Evolutionary conservation across 805 yeast genomes (phyloP).

Genomic region (Sungouiella thailandica): DNA sequence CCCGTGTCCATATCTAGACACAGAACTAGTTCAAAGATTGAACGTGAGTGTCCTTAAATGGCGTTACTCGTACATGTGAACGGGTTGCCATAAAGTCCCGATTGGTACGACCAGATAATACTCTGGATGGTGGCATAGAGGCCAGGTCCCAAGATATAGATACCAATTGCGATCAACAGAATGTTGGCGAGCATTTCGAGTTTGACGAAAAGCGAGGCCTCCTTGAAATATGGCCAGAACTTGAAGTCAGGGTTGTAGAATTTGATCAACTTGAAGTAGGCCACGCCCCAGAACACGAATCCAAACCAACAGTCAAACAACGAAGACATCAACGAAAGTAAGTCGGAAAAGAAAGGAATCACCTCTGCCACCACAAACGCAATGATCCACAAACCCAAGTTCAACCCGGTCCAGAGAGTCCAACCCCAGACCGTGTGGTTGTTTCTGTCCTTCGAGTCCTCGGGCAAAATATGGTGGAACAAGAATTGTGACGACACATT

Average conservation of each 20-base stretch:
- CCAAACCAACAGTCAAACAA: conserved; percentile 66
- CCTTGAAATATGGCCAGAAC: conserved; percentile 20
- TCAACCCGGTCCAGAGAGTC: conserved; percentile 45
- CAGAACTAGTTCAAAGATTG: not conserved
- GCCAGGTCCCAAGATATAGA: conserved; percentile 58
- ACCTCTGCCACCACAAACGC: conserved; percentile 61
- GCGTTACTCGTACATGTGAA: conserved; percentile 46
- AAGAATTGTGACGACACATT: conserved; percentile 52
- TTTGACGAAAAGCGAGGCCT: conserved; percentile 26
- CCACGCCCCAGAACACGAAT: conserved; percentile 59
- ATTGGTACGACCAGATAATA: conserved; percentile 46
- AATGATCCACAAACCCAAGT: conserved; percentile 42
- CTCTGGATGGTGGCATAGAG: conserved; percentile 51
- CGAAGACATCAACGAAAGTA: conserved; percentile 55
- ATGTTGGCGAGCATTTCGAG: conserved; percentile 33
- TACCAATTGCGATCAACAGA: conserved; percentile 40
- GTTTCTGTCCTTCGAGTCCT: conserved; percentile 39
- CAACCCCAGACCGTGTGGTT: conserved; percentile 50
- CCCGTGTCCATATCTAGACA: too few relatives aligned
- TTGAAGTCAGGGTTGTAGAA: conserved; percentile 12
- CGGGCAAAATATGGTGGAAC: conserved; percentile 41
- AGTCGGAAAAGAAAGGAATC: conserved; percentile 58
- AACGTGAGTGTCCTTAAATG: conserved; percentile 3
- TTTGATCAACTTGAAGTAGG: conserved; percentile 43
- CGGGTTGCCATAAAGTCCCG: conserved; percentile 45